Base-by-base conservation (phyloP, 768 basidiomycete genomes). In the Cystoderma amianthinum region DNA sequence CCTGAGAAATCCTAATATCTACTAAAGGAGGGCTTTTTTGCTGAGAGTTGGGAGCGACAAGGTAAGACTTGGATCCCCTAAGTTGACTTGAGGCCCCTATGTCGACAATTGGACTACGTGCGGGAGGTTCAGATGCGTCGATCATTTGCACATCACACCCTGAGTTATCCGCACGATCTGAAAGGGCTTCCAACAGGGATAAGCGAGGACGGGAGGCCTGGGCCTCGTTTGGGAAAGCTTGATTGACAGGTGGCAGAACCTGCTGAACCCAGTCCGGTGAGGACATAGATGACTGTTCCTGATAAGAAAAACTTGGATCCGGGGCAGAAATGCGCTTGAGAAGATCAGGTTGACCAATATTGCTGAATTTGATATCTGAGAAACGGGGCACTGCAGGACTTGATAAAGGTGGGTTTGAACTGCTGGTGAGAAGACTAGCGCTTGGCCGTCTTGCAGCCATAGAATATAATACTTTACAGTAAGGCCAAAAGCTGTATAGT, bases 261-360 rank as follows among this genome's bases (percentile, higher is more conserved):
- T 42, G 46, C 32, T 39, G 46, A 20, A 49, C 44, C 32, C 41
- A 38, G 7, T 42, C 46, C 20, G 56, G 53, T 15, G 47, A 41
- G 13, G 36, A 5, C 13, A 54, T 50, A 22, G 58, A 52, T 22
- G 49, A 44, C 25, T 18, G 18, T 20, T 46, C 41, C 4, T 46
- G 28, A n/a, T 41, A 18, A n/a, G 40, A 17, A 20, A 13, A 35
- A 32, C 57, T 56, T 17, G 60, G 51, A 32, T 60, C 52, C 2
- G 61, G 52, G 28, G 55, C 52, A 22, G 71, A 65, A 24, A 82
- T 61, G 17, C 80, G 74, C 45, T 63, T 68, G 19, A 82, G 62
- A 15, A 82, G 59, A 11, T 62, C 58, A 0, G 79, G 78, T 44
- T 62, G 57, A 20, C 80, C 80, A 30, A 83, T 82, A 3, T 57